Evolutionary conservation across 2,329 filamentous ascomycete species (phyloP).

Genomic region (Neofusicoccum cordaticola): DNA sequence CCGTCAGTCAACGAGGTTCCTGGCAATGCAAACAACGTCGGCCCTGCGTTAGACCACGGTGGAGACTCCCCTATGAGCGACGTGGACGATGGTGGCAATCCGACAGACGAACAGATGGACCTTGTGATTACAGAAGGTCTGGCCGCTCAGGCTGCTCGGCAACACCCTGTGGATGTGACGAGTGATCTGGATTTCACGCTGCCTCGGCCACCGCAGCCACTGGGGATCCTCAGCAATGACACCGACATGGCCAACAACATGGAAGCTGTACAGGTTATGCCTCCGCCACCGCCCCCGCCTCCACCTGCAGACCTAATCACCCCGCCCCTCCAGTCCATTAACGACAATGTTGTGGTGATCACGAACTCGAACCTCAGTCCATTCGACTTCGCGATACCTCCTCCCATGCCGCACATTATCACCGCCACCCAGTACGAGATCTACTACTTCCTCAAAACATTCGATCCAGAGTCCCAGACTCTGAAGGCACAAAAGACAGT

Average conservation of each 20-base stretch:
- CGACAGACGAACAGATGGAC: conserved; percentile 8
- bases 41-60: neutral
- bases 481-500: conserved; percentile 34
- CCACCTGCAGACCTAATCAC: conserved; percentile 23
- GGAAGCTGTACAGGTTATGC: neutral
- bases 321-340: neutral
- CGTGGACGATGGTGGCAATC: conserved; percentile 27
- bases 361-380: neutral
- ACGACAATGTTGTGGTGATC: neutral
- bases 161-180: neutral
- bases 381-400: conserved; percentile 27
- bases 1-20: neutral
- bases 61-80: conserved; percentile 42
- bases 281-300: conserved; percentile 26
- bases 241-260: conserved; percentile 2
- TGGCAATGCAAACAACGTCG: neutral
- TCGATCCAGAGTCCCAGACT: conserved; percentile 34
- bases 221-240: neutral
- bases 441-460: conserved; percentile 42
- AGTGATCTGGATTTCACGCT: neutral
- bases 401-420: conserved; percentile 25
- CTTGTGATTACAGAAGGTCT: conserved; percentile 6
- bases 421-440: conserved; percentile 30
- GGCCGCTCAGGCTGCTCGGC: conserved; percentile 11
- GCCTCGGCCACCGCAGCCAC: neutral